Base-by-base conservation (phyloP, 768 basidiomycete species). In the Mycena galopus region DNA sequence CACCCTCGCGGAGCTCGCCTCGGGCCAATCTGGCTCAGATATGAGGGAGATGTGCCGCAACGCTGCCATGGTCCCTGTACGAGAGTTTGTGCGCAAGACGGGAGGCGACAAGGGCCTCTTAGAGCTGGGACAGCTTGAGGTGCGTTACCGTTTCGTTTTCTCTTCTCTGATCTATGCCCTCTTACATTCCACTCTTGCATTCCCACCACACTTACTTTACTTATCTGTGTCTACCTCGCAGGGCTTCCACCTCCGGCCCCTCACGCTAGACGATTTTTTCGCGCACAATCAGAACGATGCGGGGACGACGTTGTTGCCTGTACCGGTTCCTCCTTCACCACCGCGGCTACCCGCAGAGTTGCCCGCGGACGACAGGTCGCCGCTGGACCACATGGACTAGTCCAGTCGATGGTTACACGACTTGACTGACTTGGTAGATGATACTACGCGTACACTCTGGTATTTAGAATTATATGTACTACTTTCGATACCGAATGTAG, bases 21-120 rank as follows among this genome's bases (percentile, higher is more conserved):
- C 90, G 25, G 94, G 95, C 2, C 84, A 91, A 29, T 97, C 96
- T 2, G 97, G 97, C 5, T 96, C 96, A 3, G 97, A 98, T 80
- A 83, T 99, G 65, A 90, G 92, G 76, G 97, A 99, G 82, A 85
- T 97, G 17, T 98, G 97, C 81, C 88, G 97, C 65, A 96, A 92
- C 75, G 97, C 97, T 1, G 96, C 95, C 0, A 97, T 98, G 96
- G 89, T 92, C 1, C 95, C 96, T 7, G 93, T 97, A 25, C 89
- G 95, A 30, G 96, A 97, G 78, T 93, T 91, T 75, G 91, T 96
- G 86, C 86, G 91, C 39, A 83, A 79, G 30, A 83, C 86, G 19
- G 82, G 83, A 62, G 80, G 81, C 35, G 82, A 86, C 35, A 84
- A 82, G 76, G 85, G 78, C 78, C 82, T 77, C 73, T 81, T 82